Evolutionary conservation across 176 grass and related monocot genomes (phyloP).

Genomic region (Hsuehochloa calcarea): DNA sequence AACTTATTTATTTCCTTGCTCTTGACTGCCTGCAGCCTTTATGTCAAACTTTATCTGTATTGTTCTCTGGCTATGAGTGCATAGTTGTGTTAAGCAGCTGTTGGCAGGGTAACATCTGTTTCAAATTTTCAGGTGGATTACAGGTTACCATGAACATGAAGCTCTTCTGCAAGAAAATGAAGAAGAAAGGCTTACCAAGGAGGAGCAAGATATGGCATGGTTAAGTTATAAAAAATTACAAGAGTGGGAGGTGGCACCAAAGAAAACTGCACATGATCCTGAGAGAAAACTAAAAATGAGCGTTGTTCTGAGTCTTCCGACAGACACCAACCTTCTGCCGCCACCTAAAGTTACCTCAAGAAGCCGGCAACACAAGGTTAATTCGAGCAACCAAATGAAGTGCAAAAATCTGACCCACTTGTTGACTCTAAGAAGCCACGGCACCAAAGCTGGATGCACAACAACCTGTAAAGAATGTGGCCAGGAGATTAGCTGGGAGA

Average conservation of each 20-base stretch:
- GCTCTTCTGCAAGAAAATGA: conserved; percentile 94
- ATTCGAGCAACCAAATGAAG: conserved; percentile 76
- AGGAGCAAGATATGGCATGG: conserved; percentile 93
- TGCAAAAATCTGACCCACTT: conserved; percentile 81
- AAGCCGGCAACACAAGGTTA: conserved; percentile 41
- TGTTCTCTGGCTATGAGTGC: neutral
- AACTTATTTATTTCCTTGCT: neutral
- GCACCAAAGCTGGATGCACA: conserved; percentile 74
- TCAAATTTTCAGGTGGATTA: conserved; percentile 75
- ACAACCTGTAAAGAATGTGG: conserved; percentile 70
- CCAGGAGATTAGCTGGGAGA: conserved; percentile 92
- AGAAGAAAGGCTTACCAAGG: conserved; percentile 88
- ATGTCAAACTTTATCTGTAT: neutral
- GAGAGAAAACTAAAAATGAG: conserved; percentile 34
- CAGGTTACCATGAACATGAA: conserved; percentile 95
- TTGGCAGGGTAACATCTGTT: conserved; percentile 9
- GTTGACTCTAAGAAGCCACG: conserved; percentile 68
- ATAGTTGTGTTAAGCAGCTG: neutral
- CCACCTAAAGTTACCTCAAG: conserved; percentile 38
- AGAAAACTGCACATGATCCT: conserved; percentile 29
- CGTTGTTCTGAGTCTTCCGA: conserved; percentile 5
- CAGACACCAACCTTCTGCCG: conserved; percentile 13
- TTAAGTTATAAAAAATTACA: conserved; percentile 55
- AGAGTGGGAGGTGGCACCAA: conserved; percentile 59
- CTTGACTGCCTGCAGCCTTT: neutral